Evolutionary conservation across 1,284 basidiomycete species (phyloP).

Genomic region (Phlebopus sp.): DNA sequence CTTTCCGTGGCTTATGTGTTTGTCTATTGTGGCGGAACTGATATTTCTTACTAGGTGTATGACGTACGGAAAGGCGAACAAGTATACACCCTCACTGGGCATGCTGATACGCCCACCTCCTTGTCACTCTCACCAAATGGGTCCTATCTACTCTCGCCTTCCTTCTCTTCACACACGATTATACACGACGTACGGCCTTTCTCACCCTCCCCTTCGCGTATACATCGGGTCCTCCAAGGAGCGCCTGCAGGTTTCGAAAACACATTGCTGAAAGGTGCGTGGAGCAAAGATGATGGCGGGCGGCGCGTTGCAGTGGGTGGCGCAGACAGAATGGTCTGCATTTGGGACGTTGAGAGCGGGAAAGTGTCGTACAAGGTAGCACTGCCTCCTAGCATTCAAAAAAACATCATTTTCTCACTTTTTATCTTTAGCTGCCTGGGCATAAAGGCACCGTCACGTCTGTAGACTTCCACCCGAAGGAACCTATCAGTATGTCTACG

Average conservation of each 20-base stretch:
- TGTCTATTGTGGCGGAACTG: slow-evolving; percentile 2
- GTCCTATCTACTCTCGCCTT: slow-evolving; percentile 82
- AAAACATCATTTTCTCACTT: background rate
- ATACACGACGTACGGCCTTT: slow-evolving; percentile 92
- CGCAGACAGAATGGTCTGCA: slow-evolving; percentile 82
- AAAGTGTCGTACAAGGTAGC: slow-evolving; percentile 81
- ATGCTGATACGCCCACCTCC: slow-evolving; percentile 87
- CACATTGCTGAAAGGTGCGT: slow-evolving; percentile 74
- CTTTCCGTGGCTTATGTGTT: background rate
- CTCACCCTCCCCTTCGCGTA: slow-evolving; percentile 74
- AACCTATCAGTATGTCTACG: slow-evolving; percentile 75
- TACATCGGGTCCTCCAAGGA: slow-evolving; percentile 79
- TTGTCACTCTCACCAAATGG: slow-evolving; percentile 86
- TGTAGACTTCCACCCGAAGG: slow-evolving; percentile 89
- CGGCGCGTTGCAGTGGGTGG: slow-evolving; percentile 74
- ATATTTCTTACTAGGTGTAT: slow-evolving; percentile 56
- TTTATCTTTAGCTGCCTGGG: slow-evolving; percentile 67
- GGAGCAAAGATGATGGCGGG: slow-evolving; percentile 77
- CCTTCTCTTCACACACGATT: slow-evolving; percentile 82
- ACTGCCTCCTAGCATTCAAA: slow-evolving; percentile 19
- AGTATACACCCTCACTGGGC: slow-evolving; percentile 74
- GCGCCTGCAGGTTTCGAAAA: slow-evolving; percentile 91
- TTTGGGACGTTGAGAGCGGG: slow-evolving; percentile 90
- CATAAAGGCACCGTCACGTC: slow-evolving; percentile 92
- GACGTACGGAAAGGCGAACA: slow-evolving; percentile 81